These are phyloP conservation scores for Saraca asoca DNA, from an alignment of 331 rosid genomes.

Conservation along the genomic window DNA sequence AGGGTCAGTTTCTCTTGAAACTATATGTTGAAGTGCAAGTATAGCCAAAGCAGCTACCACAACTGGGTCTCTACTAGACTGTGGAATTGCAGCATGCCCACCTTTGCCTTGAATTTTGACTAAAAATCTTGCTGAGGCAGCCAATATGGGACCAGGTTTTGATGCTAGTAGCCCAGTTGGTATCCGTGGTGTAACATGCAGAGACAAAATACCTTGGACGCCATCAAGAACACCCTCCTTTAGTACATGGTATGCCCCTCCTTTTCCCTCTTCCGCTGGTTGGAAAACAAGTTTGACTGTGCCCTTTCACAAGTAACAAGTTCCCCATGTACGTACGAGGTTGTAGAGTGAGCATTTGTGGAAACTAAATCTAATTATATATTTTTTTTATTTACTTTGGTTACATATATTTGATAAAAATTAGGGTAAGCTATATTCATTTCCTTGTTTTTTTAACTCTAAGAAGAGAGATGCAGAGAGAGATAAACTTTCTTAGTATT, in stretches of 20 bases:
- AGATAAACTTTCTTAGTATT: no score
- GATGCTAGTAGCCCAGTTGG: conserved; percentile 48
- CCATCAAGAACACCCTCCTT: conserved; percentile 54
- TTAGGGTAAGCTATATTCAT: no score
- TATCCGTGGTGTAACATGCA: conserved; percentile 46
- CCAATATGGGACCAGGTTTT: conserved; percentile 54
- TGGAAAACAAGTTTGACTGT: conserved; percentile 67
- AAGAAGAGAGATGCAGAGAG: no score
- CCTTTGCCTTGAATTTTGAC: conserved; percentile 45
- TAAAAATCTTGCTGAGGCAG: conserved; percentile 48
- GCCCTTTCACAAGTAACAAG: conserved; percentile 34
- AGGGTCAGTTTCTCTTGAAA: conserved; percentile 63
- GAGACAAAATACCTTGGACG: conserved; percentile 51
- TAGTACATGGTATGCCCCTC: conserved; percentile 56
- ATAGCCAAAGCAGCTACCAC: conserved; percentile 48
- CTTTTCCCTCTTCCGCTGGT: conserved; percentile 63
- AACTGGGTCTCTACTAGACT: conserved; percentile 44
- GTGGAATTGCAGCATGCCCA: conserved; percentile 52
- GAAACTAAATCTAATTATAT: no score
- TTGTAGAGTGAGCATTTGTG: no score
- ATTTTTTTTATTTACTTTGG: no score
- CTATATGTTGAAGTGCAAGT: conserved; percentile 54
- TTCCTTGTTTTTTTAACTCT: no score
- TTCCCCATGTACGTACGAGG: no score
- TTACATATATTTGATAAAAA: no score